Evolutionary conservation across 106 monocot species (phyloP).

Genomic region (Apostasia ramifera): DNA sequence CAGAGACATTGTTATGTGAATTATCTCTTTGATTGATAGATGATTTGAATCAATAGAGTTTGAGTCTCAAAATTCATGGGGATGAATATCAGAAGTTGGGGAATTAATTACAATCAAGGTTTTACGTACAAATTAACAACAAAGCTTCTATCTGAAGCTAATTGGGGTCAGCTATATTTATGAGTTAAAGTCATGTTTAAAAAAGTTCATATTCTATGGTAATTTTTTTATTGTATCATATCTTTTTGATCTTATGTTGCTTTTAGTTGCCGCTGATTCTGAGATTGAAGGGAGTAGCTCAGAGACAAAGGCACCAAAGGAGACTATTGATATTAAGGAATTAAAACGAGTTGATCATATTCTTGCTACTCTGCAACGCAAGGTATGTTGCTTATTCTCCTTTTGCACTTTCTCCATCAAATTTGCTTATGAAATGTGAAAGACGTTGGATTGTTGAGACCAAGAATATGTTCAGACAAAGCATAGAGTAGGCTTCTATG

Average conservation of each 20-base stretch:
- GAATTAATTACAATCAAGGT: no score
- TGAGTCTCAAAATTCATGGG: neutral
- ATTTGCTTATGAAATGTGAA: neutral
- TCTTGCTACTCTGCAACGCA: slow-evolving; percentile 63
- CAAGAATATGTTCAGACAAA: neutral
- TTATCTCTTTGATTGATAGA: no score
- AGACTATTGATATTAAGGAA: slow-evolving; percentile 77
- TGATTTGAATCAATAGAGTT: neutral
- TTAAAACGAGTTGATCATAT: slow-evolving; percentile 95
- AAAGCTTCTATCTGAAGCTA: no score
- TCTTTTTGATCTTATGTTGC: neutral
- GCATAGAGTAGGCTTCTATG: neutral
- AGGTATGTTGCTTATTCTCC: slow-evolving; percentile 35
- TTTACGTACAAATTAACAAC: no score
- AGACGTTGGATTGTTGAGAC: neutral
- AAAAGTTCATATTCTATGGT: neutral
- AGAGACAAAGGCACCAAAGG: slow-evolving; percentile 67
- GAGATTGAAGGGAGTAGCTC: slow-evolving; percentile 42
- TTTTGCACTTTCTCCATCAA: neutral
- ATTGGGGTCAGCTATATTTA: neutral
- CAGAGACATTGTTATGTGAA: no score
- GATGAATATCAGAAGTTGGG: neutral
- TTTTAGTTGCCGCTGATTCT: slow-evolving; percentile 51
- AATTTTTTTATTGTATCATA: neutral
- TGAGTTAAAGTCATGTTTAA: no score